Evolutionary conservation across 1,284 basidiomycete species (phyloP).

Genomic region (Leccinum variabile): DNA sequence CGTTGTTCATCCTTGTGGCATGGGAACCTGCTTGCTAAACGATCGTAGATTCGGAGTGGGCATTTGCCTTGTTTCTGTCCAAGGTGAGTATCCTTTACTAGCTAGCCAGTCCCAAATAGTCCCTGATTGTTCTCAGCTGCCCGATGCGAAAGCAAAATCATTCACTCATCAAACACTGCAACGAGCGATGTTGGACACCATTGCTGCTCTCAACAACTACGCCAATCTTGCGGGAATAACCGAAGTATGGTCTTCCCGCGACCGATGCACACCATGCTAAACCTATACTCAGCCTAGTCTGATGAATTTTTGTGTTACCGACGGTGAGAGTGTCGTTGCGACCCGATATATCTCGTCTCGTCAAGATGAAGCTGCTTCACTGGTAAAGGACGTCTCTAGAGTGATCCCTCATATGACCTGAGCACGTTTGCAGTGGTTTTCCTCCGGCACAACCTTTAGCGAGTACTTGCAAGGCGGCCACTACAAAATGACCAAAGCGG

Average conservation of each 20-base stretch:
- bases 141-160: constrained; percentile 70
- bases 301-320: constrained; percentile 96
- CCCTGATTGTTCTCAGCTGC: constrained; percentile 52
- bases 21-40: constrained; percentile 3
- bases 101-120: not conserved
- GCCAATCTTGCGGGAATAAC: constrained; percentile 73
- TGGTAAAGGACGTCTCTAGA: constrained; percentile 47
- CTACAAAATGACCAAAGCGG: constrained; percentile 94
- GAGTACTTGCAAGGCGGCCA: constrained; percentile 87
- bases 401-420: constrained; percentile 1
- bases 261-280: constrained; percentile 10
- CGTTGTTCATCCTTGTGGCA: not conserved
- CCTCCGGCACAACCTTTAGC: constrained; percentile 91
- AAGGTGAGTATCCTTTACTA: constrained; percentile 49
- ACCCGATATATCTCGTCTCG: constrained; percentile 93
- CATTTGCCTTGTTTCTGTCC: constrained; percentile 87
- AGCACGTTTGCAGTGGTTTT: constrained; percentile 73
- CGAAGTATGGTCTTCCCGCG: constrained; percentile 48
- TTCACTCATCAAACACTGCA: constrained; percentile 67
- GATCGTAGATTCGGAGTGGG: constrained; percentile 86
- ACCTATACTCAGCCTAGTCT: constrained; percentile 66
- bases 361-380: constrained; percentile 89
- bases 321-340: constrained; percentile 90
- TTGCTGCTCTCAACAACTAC: constrained; percentile 74
- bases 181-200: constrained; percentile 85